Evolutionary conservation across 2,329 filamentous ascomycete species (phyloP).

Genomic region (Magnaporthiopsis poae): DNA sequence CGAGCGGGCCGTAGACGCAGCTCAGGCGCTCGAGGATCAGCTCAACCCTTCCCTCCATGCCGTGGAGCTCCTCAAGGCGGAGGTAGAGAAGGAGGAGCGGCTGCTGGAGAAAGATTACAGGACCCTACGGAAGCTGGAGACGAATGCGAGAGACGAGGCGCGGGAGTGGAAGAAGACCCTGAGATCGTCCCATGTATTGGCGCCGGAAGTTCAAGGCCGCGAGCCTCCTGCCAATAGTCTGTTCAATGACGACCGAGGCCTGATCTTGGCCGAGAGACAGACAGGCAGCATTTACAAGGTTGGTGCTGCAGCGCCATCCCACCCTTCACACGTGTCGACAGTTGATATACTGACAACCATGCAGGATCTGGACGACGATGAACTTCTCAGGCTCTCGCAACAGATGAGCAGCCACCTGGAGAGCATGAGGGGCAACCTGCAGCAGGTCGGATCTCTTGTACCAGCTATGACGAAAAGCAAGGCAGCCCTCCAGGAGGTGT

Average conservation of each 20-base stretch:
- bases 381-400: conserved; percentile 33
- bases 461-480: conserved; percentile 38
- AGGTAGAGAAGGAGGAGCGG: conserved; percentile 46
- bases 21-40: conserved; percentile 43
- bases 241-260: conserved; percentile 1
- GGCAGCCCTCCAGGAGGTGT: conserved; percentile 38
- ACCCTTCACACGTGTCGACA: neutral
- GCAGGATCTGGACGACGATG: conserved; percentile 31
- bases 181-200: conserved; percentile 41
- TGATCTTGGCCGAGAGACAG: conserved; percentile 1
- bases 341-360: neutral
- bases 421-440: conserved; percentile 43
- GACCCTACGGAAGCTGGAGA: conserved; percentile 34
- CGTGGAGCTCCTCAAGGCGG: conserved; percentile 48
- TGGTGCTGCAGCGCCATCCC: conserved; percentile 7
- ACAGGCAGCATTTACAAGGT: conserved; percentile 23
- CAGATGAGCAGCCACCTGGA: conserved; percentile 48
- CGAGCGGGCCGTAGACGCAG: conserved; percentile 53
- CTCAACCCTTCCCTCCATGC: conserved; percentile 55
- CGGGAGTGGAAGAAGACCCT: conserved; percentile 39
- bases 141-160: conserved; percentile 46
- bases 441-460: conserved; percentile 42
- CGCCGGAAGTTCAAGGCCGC: conserved; percentile 24
- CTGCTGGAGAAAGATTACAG: conserved; percentile 48
- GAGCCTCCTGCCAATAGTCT: neutral